Conservation (phyloP, 2,329 filamentous ascomycete species). For the Cordyceps javanica region DNA sequence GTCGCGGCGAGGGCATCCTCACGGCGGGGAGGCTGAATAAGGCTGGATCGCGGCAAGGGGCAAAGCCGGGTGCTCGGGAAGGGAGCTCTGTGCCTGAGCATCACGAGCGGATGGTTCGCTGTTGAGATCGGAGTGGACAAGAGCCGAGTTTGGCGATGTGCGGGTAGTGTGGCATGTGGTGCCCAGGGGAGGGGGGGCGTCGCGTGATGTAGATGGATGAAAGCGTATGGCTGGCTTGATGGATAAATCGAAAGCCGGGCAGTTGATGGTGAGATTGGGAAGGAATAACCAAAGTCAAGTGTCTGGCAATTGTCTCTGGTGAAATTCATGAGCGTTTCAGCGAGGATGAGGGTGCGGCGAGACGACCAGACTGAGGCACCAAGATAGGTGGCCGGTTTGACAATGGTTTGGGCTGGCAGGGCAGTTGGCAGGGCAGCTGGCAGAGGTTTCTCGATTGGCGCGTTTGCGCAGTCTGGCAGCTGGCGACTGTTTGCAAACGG, state of each 20-base stretch:
- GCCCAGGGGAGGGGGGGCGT: neutral
- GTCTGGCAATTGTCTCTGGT: constrained; percentile 11
- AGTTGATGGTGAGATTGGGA: neutral
- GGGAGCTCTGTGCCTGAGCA: neutral
- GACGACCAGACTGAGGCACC: neutral
- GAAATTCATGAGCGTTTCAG: constrained; percentile 7
- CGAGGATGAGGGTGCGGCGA: constrained; percentile 3
- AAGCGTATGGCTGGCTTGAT: neutral
- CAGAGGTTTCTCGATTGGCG: neutral
- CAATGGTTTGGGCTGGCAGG: neutral
- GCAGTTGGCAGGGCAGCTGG: neutral
- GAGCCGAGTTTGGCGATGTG: neutral
- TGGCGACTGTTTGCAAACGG: neutral
- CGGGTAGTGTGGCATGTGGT: neutral
- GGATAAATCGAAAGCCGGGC: neutral
- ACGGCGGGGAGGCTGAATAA: neutral
- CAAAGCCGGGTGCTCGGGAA: neutral
- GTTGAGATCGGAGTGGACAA: neutral
- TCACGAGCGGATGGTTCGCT: neutral
- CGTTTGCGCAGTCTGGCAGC: neutral
- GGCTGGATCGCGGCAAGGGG: neutral
- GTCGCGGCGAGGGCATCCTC: neutral
- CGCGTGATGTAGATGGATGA: neutral
- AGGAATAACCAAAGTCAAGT: neutral
- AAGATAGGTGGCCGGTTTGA: neutral